These are phyloP conservation scores for Geranomyces michiganensis DNA, from an alignment of 192 early-diverging fungal species.

Conservation along the genomic window DNA sequence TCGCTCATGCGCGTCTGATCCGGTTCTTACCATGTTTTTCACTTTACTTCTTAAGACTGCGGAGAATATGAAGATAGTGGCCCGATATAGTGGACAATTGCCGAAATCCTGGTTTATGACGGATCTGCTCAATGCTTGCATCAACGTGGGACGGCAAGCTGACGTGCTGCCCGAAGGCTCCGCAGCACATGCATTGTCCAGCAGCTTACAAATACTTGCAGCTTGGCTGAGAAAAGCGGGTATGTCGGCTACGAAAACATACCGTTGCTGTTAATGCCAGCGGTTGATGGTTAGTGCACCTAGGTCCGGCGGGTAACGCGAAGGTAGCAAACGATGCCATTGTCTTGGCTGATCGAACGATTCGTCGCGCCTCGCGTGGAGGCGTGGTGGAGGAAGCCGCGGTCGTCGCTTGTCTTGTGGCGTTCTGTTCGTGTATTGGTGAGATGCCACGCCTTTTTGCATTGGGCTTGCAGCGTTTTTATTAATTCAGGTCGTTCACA, in stretches of 20 bases:
- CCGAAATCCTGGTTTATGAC: conserved; percentile 17
- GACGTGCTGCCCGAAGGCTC: not conserved
- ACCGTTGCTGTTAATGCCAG: not conserved
- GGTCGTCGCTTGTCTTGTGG: not conserved
- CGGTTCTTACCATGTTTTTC: not conserved
- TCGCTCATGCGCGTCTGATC: not conserved
- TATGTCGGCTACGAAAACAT: not conserved
- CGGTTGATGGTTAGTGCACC: not conserved
- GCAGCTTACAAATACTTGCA: conserved; percentile 6
- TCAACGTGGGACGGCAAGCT: not conserved
- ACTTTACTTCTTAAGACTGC: not conserved
- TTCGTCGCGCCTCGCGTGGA: not conserved
- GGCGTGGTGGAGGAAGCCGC: not conserved
- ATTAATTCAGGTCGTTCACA: not conserved
- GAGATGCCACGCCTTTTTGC: not conserved
- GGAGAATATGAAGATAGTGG: conserved; percentile 23
- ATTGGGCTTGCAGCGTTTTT: not conserved
- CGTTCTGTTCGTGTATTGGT: not conserved
- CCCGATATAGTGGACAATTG: conserved; percentile 10
- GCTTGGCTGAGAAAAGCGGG: conserved; percentile 21
- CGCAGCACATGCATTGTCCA: not conserved
- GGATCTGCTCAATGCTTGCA: conserved; percentile 1
- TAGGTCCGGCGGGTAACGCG: not conserved
- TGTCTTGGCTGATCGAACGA: not conserved
- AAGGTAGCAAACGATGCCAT: not conserved